Evolutionary conservation across 495 filamentous ascomycete species (phyloP), one percentile per base, ranked within the genome.

Genomic region (Pyrenula massariospora): DNA sequence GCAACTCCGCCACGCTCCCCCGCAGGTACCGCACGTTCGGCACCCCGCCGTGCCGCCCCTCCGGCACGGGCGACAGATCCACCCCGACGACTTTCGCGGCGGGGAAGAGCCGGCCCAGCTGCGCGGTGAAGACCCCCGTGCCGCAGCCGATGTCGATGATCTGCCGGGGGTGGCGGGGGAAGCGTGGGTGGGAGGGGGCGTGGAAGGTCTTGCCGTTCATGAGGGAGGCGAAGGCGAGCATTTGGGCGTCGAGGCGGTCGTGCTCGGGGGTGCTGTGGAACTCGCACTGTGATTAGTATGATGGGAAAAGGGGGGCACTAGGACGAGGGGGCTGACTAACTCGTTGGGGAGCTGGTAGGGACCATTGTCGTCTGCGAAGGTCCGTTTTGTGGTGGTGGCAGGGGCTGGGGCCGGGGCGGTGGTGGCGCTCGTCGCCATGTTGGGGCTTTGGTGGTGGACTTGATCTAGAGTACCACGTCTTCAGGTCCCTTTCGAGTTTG

Each of bases 81-180:
- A 60, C 36, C 12, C 48, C 57, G 48, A 36, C 58, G 57, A 60
- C 56, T 2, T 36, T 59, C n/a, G 58, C 57, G 42, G 58, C 19
- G n/a, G 58, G 58, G 25, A 60, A 53, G 12, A 23, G 52, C 19
- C 49, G 10, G 22, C 56, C 56, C 10, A 60, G 1, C 24, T 58
- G 56, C 11, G 54, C 23, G 15, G 58, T 60, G 25, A 36, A 56
- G 31, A 60, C 25, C 20, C 58, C 58, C 20, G 58, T 60, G 21
- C 58, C 57, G 50, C 56, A 60, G 57, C 58, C 56, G 21, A 60
- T 24, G 48, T 60, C 57, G 19, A 59, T 24, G 1, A 42, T 56
- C 42, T 48, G 52, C 15, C 56, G 42, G 10, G 54, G 24, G n/a
- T 54, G n/a, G 11, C 11, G 11, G 11, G 19, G 11, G 42, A 19